Conservation (phyloP, 257 asterid genomes). For the Rehmannia glutinosa region DNA sequence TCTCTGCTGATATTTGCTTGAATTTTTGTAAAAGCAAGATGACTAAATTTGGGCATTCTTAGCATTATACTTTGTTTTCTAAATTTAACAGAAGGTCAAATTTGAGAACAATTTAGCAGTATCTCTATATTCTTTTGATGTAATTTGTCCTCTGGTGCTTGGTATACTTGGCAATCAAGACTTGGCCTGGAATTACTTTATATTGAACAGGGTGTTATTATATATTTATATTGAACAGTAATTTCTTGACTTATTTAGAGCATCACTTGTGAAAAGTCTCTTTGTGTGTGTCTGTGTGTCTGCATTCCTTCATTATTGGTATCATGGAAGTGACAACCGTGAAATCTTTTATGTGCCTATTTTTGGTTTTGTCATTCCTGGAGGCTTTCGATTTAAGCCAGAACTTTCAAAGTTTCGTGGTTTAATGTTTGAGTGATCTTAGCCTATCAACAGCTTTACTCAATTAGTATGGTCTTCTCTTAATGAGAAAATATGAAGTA, state of each 20-base stretch:
- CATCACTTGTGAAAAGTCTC: not conserved
- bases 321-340: no score
- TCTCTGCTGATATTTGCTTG: not conserved
- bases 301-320: not conserved
- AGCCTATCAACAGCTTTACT: not conserved
- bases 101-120: no score
- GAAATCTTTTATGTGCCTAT: no score
- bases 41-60: no score
- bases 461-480: slow-evolving; percentile 7
- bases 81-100: no score
- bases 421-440: not conserved
- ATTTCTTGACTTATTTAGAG: no score
- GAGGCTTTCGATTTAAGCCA: not conserved
- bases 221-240: not conserved
- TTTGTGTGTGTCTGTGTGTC: not conserved
- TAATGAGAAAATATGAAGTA: not conserved
- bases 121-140: no score
- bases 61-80: no score
- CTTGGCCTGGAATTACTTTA: not conserved
- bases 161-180: not conserved
- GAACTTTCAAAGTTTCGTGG: not conserved
- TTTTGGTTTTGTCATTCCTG: not conserved
- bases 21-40: not conserved
- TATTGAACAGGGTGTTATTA: no score
- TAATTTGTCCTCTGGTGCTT: no score